phyloP scores from a whole-genome alignment of 306 rosid genomes.

The Rosa multiflora region DNA sequence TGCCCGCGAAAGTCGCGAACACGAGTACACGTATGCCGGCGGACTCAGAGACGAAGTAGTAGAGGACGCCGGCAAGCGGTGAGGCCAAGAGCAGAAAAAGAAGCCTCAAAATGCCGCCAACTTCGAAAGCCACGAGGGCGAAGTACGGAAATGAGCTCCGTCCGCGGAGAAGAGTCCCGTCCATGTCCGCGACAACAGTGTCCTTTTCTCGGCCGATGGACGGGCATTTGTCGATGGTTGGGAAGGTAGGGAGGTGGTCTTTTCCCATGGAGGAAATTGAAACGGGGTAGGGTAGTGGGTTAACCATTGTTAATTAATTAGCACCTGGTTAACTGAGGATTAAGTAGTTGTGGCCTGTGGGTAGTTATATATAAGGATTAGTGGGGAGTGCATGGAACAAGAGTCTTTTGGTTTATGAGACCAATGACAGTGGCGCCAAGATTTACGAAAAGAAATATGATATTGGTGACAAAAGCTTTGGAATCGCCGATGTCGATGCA shows the following conservation, averaged over 20 bases:
- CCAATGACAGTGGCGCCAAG: constrained; percentile 16
- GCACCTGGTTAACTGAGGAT: neutral
- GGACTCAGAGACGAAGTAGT: constrained; percentile 61
- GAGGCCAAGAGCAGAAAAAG: constrained; percentile 49
- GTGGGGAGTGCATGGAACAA: neutral
- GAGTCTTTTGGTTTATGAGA: constrained; percentile 13
- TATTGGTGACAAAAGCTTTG: constrained; percentile 15
- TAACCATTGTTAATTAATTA: neutral
- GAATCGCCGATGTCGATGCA: neutral
- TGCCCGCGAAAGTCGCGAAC: constrained; percentile 54
- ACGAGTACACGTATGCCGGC: constrained; percentile 67
- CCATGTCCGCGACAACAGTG: constrained; percentile 79
- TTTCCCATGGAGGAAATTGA: neutral
- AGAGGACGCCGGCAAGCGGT: constrained; percentile 53
- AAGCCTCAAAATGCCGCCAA: constrained; percentile 64
- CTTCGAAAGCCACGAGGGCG: constrained; percentile 70
- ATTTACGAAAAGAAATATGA: neutral
- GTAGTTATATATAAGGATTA: constrained; percentile 3
- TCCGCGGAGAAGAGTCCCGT: constrained; percentile 70
- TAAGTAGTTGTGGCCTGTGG: neutral
- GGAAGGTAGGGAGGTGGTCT: constrained; percentile 31
- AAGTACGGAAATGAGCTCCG: constrained; percentile 78
- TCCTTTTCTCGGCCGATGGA: constrained; percentile 66
- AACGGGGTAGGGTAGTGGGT: neutral
- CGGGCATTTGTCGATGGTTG: constrained; percentile 46